Evolutionary conservation across 495 filamentous ascomycete species (phyloP).

Genomic region (Chlorociboria aeruginascens): DNA sequence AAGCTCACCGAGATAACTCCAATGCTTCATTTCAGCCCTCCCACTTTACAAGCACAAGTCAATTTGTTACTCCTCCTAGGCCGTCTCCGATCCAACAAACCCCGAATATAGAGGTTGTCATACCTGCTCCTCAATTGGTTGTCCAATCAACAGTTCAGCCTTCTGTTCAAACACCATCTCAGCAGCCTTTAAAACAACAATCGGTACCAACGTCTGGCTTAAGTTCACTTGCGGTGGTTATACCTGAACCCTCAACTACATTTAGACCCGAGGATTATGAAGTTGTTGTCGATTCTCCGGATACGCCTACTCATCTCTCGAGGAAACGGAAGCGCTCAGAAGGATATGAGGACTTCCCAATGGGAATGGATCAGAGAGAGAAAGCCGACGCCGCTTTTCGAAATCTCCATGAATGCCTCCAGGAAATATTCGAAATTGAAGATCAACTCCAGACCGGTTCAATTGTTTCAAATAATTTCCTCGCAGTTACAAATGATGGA

Average conservation of each 20-base stretch:
- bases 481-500: slow-evolving; percentile 22
- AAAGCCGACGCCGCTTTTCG: slow-evolving; percentile 61
- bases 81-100: slow-evolving; percentile 1
- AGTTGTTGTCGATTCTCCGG: slow-evolving; percentile 14
- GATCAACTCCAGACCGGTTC: slow-evolving; percentile 46
- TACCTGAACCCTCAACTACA: slow-evolving; percentile 9
- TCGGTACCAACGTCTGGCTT: not conserved
- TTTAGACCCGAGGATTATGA: slow-evolving; percentile 15
- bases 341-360: slow-evolving; percentile 30
- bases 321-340: slow-evolving; percentile 20
- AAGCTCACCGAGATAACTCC: slow-evolving; percentile 20
- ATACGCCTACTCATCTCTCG: slow-evolving; percentile 17
- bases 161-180: not conserved
- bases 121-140: slow-evolving; percentile 5
- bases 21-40: slow-evolving; percentile 21
- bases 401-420: slow-evolving; percentile 53
- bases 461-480: slow-evolving; percentile 27
- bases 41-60: not conserved
- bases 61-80: slow-evolving; percentile 3
- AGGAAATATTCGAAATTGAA: slow-evolving; percentile 70
- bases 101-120: slow-evolving; percentile 9
- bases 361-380: slow-evolving; percentile 59
- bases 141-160: not conserved
- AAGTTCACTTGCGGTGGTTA: slow-evolving; percentile 8
- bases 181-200: not conserved